Conservation (phyloP, 805 yeast species). For the Ogataea corticis region DNA sequence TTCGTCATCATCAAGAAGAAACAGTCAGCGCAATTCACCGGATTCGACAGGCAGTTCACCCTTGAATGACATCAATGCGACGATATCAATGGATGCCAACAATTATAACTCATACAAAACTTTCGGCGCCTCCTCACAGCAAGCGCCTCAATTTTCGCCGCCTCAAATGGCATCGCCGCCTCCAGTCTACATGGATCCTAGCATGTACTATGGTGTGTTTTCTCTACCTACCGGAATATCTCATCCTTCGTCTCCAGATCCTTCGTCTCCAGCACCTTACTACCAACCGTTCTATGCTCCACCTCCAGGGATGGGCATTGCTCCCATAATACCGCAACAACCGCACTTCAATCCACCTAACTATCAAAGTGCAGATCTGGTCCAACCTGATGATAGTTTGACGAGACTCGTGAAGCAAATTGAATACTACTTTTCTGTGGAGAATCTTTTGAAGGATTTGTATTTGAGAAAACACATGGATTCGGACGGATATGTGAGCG, state of each 20-base stretch:
- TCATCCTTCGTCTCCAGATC: constrained; percentile 11
- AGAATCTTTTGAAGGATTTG: constrained; percentile 79
- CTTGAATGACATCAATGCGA: constrained; percentile 6
- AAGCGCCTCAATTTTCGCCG: constrained; percentile 1
- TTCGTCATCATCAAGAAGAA: constrained; percentile 14
- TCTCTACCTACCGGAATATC: constrained; percentile 12
- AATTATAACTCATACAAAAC: constrained; percentile 1
- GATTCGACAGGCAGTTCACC: constrained; percentile 20
- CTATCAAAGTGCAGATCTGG: not conserved
- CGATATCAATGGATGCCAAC: constrained; percentile 2
- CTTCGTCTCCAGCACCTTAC: constrained; percentile 12
- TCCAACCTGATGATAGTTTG: constrained; percentile 14
- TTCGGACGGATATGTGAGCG: constrained; percentile 64
- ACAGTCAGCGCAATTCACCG: constrained; percentile 17
- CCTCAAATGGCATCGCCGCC: constrained; percentile 13
- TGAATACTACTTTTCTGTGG: constrained; percentile 85
- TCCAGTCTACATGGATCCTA: constrained; percentile 19
- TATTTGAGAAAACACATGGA: constrained; percentile 79
- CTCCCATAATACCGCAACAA: constrained; percentile 9
- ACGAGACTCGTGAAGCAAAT: constrained; percentile 49
- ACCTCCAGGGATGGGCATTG: constrained; percentile 9
- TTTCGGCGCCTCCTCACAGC: constrained; percentile 4
- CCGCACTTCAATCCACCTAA: constrained; percentile 3
- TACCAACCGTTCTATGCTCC: constrained; percentile 16
- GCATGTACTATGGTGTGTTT: constrained; percentile 13